Conservation (phyloP, 2,329 filamentous ascomycete genomes). For the Ophiostoma montium region DNA sequence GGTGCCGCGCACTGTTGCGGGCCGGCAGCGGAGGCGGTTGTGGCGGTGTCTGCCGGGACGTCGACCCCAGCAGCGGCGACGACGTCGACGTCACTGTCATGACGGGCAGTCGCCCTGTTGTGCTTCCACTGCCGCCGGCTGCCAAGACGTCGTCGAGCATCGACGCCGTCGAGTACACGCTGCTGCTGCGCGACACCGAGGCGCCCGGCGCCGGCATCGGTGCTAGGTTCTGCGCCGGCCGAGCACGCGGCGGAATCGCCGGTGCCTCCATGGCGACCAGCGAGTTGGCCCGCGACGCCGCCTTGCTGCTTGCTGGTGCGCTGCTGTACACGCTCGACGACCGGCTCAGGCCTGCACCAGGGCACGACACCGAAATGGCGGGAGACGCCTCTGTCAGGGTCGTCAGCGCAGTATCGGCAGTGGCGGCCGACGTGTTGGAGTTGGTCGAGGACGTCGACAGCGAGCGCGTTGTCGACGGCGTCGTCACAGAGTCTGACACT, state of each 20-base stretch:
- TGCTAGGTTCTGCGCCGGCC: background rate
- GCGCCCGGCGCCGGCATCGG: background rate
- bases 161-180: constrained; percentile 4
- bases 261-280: background rate
- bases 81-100: background rate
- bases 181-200: constrained; percentile 7
- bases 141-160: background rate
- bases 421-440: constrained; percentile 10
- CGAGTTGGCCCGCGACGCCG: background rate
- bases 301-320: background rate
- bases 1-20: constrained; percentile 6
- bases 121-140: background rate
- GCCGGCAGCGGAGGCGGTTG: constrained; percentile 4
- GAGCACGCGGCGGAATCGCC: constrained; percentile 3
- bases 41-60: background rate
- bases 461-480: constrained; percentile 11
- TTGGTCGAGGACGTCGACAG: constrained; percentile 16
- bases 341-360: background rate
- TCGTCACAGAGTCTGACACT: background rate
- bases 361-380: background rate
- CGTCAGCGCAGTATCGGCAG: constrained; percentile 6
- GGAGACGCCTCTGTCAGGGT: background rate
- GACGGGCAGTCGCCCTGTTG: no score
- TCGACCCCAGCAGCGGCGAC: background rate
- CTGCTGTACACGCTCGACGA: constrained; percentile 7